A percentile compares a stretch with the other conserved stretches of the same genome.
Conservation (phyloP, 2,329 filamentous ascomycete genomes). For the Coleophoma eucalyptorum region DNA sequence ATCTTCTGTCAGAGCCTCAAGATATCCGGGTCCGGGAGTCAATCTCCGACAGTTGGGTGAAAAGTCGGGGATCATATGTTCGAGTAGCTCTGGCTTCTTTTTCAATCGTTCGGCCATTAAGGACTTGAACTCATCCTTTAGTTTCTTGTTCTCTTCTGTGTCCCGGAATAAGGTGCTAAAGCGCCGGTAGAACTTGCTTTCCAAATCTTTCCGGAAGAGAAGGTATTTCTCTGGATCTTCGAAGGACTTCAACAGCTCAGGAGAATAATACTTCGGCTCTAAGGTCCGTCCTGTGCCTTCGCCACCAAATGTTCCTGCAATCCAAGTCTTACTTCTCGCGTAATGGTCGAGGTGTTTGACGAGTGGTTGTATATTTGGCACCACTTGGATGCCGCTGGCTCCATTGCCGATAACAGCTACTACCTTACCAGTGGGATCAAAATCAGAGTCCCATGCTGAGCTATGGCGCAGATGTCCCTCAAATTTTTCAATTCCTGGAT, state of each 20-base stretch:
- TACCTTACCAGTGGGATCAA: conserved; percentile 42
- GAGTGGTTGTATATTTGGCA: conserved; percentile 45
- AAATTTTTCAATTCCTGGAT: conserved; percentile 47
- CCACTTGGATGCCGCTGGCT: conserved; percentile 55
- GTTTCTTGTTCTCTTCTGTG: conserved; percentile 43
- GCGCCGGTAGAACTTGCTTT: conserved; percentile 58
- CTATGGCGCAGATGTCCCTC: conserved; percentile 40
- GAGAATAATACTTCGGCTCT: conserved; percentile 49
- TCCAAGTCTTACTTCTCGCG: conserved; percentile 63
- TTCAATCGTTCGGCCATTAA: conserved; percentile 50
- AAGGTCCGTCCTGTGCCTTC: conserved; percentile 17
- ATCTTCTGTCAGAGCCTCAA: conserved; percentile 57
- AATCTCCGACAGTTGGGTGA: conserved; percentile 60
- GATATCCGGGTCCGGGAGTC: conserved; percentile 63
- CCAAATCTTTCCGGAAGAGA: conserved; percentile 51
- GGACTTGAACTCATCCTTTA: conserved; percentile 42
- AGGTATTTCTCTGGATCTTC: conserved; percentile 55
- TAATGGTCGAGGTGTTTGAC: conserved; percentile 41
- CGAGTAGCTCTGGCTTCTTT: conserved; percentile 50
- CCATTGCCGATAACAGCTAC: conserved; percentile 62
- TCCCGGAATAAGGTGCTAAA: conserved; percentile 52
- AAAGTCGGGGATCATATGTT: conserved; percentile 57
- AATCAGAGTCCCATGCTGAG: conserved; percentile 51
- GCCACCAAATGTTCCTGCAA: conserved; percentile 59
- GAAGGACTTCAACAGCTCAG: conserved; percentile 53